These are phyloP conservation scores for Termitomyces sp. DNA, from an alignment of 768 basidiomycete species.

Conservation along the genomic window DNA sequence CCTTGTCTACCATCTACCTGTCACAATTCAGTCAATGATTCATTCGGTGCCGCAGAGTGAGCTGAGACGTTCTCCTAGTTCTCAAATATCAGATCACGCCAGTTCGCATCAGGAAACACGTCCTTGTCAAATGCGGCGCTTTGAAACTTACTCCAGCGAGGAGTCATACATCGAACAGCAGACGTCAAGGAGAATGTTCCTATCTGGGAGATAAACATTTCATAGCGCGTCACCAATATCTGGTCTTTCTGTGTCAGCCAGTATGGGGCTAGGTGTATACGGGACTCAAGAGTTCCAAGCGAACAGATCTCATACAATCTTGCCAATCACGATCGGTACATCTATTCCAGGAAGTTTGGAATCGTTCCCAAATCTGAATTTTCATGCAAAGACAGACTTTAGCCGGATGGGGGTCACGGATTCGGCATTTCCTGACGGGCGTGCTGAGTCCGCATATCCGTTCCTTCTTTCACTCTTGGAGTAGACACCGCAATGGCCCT, in stretches of 20 bases:
- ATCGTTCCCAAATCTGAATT: conserved; percentile 7
- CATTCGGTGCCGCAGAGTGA: conserved; percentile 11
- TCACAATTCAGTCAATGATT: background rate
- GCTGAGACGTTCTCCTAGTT: conserved; percentile 1
- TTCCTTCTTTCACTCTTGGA: conserved; percentile 19
- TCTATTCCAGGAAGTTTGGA: background rate
- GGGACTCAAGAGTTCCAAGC: background rate
- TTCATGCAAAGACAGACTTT: conserved; percentile 12
- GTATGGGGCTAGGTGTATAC: background rate
- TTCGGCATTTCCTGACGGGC: conserved; percentile 15
- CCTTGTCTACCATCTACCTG: conserved; percentile 12
- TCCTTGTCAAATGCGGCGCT: conserved; percentile 4
- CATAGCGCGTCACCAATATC: background rate
- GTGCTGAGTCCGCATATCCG: conserved; percentile 19
- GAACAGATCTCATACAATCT: conserved; percentile 3
- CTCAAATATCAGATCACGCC: conserved; percentile 5
- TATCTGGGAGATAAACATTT: background rate
- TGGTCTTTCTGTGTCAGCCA: background rate
- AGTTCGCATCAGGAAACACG: background rate
- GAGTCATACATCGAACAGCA: conserved; percentile 6
- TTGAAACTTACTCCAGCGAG: background rate
- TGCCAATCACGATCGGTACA: background rate
- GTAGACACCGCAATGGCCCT: conserved; percentile 15
- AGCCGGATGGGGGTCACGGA: conserved; percentile 19
- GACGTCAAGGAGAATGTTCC: conserved; percentile 4